Evolutionary conservation across 1,139 yeast species (phyloP), one percentile per base, ranked within the genome.

Genomic region (Geotrichum klebahnii): DNA sequence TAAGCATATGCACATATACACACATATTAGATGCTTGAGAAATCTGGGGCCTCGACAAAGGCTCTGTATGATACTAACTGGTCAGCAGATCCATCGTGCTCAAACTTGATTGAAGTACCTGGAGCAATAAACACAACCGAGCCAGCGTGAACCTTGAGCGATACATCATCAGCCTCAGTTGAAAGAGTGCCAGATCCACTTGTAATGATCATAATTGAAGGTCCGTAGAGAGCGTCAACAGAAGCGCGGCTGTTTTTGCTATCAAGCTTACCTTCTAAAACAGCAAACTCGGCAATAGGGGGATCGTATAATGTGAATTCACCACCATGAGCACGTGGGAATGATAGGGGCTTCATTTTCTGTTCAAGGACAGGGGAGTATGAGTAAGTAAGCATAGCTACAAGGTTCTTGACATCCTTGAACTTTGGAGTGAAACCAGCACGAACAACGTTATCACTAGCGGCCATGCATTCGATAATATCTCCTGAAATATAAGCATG

Each of bases 401-500:
- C 97, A 65, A 92, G 78, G 64, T 85, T 87, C 57, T 82, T 72
- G 52, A 92, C 97, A 68, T 94, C 98, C 72, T 90, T 92, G 74
- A 90, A 92, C 70, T 94, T 92, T 53, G 98, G 98, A 12, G 98
- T 92, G 74, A 92, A 92, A 8, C 98, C 99, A 5, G 97, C 96
- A 69, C 98, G 81, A 43, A 92, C 97, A 53, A 92, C 99, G 64
- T 92, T 92, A 68, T 92, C 99, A 36, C 95, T 84, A 10, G 97
- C 97, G 46, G 98, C 98, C 99, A 92, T 92, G 74, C 98, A 94
- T 72, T 92, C 99, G 63, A 92, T 90, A 60, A 92, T 92, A 67
- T 92, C 97, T 58, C 98, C 98, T 50, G 84, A 78, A 57, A 92
- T 92, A 71, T 94, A 92, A 32, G 98, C 98, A 68, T 92, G 98